Base-by-base conservation (phyloP, 1,284 basidiomycete genomes). In the Cutaneotrichosporon cyanovorans region DNA sequence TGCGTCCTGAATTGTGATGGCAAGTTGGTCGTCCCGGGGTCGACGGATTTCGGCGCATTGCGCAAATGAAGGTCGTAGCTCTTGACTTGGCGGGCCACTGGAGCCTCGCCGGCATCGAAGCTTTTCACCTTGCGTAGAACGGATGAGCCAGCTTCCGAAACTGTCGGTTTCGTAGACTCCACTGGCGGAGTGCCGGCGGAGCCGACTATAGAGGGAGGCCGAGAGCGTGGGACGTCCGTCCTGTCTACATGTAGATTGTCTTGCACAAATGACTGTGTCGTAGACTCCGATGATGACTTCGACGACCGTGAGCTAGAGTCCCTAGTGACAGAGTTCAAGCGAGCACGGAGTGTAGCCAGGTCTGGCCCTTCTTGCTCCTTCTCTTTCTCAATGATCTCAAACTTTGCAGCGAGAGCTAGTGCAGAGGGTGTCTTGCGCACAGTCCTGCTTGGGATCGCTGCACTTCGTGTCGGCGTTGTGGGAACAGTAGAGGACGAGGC, bases 51-150 rank as follows among this genome's bases (percentile, higher is more conserved):
- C n/a, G 25, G 8, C 10, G 30, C 32, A 9, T 16, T 38, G 16
- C 14, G 23, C 2, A 21, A 30, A 4, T 19, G 28, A 15, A 40
- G 38, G 33, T 34, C 28, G 21, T 45, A 37, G 19, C 48, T 49
- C 35, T 48, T 48, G 9, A 48, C 41, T 34, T 49, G 49, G 22
- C 47, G 51, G 37, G 48, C 44, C 9, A 44, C 42, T 3, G 33
- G 21, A 12, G 25, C 12, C 25, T 28, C 25, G 8, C 25, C 25
- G 7, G 25, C 25, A 14, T 43, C 40, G 34, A 46, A 25, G 37
- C 46, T 53, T 31, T 48, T 48, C 6, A 48, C 45, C 35, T 53
- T 53, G 22, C 47, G 51, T 37, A 53, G 47, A 8, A 44, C 42
- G 1, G 33, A 28, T 25, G 34, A 34, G 33, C 32, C 20, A 22